Evolutionary conservation across 78 protist species (phyloP), one percentile per base, ranked within the genome.

Genomic region (Anaeramoeba flamelloides): DNA sequence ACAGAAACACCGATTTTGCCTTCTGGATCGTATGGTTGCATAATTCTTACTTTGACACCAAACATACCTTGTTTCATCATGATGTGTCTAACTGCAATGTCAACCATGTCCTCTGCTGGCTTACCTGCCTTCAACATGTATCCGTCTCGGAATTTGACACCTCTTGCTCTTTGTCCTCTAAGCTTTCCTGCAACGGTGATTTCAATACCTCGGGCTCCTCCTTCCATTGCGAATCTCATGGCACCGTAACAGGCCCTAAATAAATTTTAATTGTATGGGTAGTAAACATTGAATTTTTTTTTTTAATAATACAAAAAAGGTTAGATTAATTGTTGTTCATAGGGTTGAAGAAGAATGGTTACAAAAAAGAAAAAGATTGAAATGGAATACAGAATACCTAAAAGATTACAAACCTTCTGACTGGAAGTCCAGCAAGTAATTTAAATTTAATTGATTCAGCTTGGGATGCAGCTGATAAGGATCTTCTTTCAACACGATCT

Each of bases 71-170:
- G 98, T 40, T 96, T 85, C 80, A 96, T 75, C 36, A 86, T 80
- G 74, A 96, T 90, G 91, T 94, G 96, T 41, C 99, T 87, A 38
- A 86, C 80, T 69, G 98, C 98, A 30, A 39, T 77, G 86, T 95
- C 98, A 40, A 94, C 79, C 86, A 87, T 90, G 75, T 82, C 82
- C 36, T 83, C 37, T 74, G 82, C 34, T 41, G 97, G 94, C 77
- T 92, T 78, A 37, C 99, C 98, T 12, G 98, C 86, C 86, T 87
- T 85, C 92, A 96, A 89, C 96, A 98, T 93, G 90, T 94, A 96
- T 17, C 99, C 99, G 77, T 95, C 99, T 37, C 77, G 75, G 95
- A 97, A 98, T 92, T 95, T 98, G 97, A 97, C 92, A 78, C 86
- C 2, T 94, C 97, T 96, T 81, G 99, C 99, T 77, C 99, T 90